phyloP scores from a whole-genome alignment of 805 yeast species.

The Metschnikowia rubicola region DNA sequence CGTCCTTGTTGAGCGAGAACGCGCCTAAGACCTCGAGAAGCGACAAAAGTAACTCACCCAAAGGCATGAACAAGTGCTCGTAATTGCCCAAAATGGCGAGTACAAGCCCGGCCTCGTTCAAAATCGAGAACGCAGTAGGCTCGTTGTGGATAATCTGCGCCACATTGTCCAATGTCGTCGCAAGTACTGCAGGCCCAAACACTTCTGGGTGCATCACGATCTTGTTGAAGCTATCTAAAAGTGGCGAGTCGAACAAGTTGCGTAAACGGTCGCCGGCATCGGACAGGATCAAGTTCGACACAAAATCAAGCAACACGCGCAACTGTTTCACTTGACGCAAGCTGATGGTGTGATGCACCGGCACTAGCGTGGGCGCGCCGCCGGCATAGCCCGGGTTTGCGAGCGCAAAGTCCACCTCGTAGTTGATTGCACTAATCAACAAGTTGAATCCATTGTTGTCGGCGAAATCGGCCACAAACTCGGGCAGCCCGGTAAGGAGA shows the following conservation, averaged over 20 bases:
- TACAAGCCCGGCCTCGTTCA: slow-evolving; percentile 74
- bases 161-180: slow-evolving; percentile 60
- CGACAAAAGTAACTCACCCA: slow-evolving; percentile 54
- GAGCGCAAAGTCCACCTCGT: slow-evolving; percentile 64
- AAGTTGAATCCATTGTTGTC: slow-evolving; percentile 61
- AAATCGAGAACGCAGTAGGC: slow-evolving; percentile 80
- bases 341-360: slow-evolving; percentile 50
- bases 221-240: slow-evolving; percentile 58
- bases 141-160: slow-evolving; percentile 79
- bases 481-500: slow-evolving; percentile 42
- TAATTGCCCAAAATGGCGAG: slow-evolving; percentile 61
- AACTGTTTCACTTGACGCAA: slow-evolving; percentile 54
- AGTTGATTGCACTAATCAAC: slow-evolving; percentile 56
- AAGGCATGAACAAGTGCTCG: slow-evolving; percentile 51
- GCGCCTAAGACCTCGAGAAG: slow-evolving; percentile 74
- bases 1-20: slow-evolving; percentile 70
- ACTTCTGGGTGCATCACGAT: slow-evolving; percentile 53
- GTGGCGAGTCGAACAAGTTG: slow-evolving; percentile 79
- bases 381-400: slow-evolving; percentile 57
- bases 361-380: slow-evolving; percentile 50
- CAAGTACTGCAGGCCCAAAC: slow-evolving; percentile 66
- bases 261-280: slow-evolving; percentile 83
- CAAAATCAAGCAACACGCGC: slow-evolving; percentile 55
- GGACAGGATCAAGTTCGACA: slow-evolving; percentile 59
- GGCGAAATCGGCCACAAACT: slow-evolving; percentile 59